These are phyloP conservation scores for Dalbergia cochinchinensis DNA, from an alignment of 306 rosid genomes.

Conservation along the genomic window DNA sequence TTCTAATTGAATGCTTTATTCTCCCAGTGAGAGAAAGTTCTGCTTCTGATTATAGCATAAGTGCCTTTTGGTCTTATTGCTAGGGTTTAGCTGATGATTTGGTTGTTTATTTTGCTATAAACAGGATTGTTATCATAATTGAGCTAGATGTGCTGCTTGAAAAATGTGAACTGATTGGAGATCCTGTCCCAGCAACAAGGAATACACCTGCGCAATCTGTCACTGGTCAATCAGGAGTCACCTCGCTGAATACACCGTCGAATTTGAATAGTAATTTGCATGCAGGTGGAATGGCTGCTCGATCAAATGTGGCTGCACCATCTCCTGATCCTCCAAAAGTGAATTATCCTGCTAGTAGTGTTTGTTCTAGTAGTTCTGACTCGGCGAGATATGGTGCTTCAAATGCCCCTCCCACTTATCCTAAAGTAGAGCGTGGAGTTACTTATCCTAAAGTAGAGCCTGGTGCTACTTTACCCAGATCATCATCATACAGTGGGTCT, in stretches of 20 bases:
- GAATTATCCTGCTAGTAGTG: slow-evolving; percentile 53
- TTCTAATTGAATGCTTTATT: neutral
- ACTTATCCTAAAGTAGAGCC: slow-evolving; percentile 52
- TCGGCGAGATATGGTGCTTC: slow-evolving; percentile 55
- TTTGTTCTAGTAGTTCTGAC: slow-evolving; percentile 50
- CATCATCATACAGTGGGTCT: slow-evolving; percentile 56
- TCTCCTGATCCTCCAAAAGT: slow-evolving; percentile 53
- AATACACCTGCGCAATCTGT: slow-evolving; percentile 39
- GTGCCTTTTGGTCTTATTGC: neutral
- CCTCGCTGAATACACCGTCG: slow-evolving; percentile 54
- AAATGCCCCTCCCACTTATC: slow-evolving; percentile 52
- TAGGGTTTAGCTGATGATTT: slow-evolving; percentile 1
- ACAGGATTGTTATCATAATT: slow-evolving; percentile 82
- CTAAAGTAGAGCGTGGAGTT: slow-evolving; percentile 50
- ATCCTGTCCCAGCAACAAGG: slow-evolving; percentile 56
- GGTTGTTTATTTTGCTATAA: slow-evolving; percentile 25
- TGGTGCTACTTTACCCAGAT: slow-evolving; percentile 45
- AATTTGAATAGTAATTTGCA: slow-evolving; percentile 39
- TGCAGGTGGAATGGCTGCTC: slow-evolving; percentile 48
- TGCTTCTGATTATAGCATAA: neutral
- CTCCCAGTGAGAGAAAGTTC: neutral
- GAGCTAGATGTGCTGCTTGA: slow-evolving; percentile 70
- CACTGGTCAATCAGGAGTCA: slow-evolving; percentile 50
- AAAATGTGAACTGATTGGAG: slow-evolving; percentile 69
- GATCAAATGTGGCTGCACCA: slow-evolving; percentile 49